A percentile compares a stretch with the other conserved stretches of the same genome.
phyloP scores from a whole-genome alignment of 352 stramenopile species.

The Plasmopara viticola region DNA sequence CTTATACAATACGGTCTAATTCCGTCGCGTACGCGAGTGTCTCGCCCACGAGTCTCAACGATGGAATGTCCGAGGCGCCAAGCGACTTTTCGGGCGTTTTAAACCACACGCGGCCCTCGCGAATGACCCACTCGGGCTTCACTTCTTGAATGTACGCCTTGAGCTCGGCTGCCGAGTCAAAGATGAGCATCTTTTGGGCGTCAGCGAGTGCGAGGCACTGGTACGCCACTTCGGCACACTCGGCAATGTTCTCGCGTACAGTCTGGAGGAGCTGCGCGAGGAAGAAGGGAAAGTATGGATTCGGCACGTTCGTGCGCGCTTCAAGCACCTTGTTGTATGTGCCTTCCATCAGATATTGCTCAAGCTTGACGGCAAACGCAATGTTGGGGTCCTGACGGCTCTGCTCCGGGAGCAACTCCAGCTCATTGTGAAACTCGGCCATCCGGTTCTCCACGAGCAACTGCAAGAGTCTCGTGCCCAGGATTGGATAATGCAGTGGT shows the following conservation, averaged over 20 bases:
- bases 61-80: constrained; percentile 89
- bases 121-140: constrained; percentile 89
- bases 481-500: constrained; percentile 77
- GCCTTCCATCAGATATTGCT: constrained; percentile 91
- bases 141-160: constrained; percentile 81
- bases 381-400: constrained; percentile 82
- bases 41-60: constrained; percentile 91
- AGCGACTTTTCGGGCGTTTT: constrained; percentile 84
- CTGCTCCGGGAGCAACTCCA: constrained; percentile 83
- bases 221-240: constrained; percentile 94
- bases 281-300: constrained; percentile 92
- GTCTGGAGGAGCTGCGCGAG: constrained; percentile 90
- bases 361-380: constrained; percentile 84
- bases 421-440: constrained; percentile 91
- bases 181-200: constrained; percentile 92
- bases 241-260: constrained; percentile 93
- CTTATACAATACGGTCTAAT: constrained; percentile 90
- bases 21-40: constrained; percentile 95
- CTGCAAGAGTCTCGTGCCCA: constrained; percentile 86
- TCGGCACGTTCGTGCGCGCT: constrained; percentile 81
- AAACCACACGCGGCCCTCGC: constrained; percentile 84
- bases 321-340: constrained; percentile 92
- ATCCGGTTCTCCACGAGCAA: constrained; percentile 90
- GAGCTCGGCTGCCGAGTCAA: constrained; percentile 76
- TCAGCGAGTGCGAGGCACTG: constrained; percentile 82